phyloP scores from a whole-genome alignment of 2,329 filamentous ascomycete species.

The Cladorrhinum sp. region DNA sequence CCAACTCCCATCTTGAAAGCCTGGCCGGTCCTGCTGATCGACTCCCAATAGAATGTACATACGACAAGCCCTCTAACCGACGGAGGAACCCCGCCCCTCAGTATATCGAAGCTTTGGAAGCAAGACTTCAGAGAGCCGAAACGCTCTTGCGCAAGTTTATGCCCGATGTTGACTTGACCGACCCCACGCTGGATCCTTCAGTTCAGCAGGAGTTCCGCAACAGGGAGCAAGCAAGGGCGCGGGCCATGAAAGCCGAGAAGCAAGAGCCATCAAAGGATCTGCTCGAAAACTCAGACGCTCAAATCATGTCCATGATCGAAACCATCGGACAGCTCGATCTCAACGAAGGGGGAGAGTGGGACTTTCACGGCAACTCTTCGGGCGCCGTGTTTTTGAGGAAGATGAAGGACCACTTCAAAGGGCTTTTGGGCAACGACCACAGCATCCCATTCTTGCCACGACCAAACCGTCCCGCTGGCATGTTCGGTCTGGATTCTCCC shows the following conservation, averaged over 20 bases:
- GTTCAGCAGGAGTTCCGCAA: slow-evolving; percentile 67
- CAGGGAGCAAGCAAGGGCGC: slow-evolving; percentile 50
- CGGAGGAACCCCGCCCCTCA: slow-evolving; percentile 87
- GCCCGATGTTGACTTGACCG: slow-evolving; percentile 79
- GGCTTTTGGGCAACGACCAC: slow-evolving; percentile 64
- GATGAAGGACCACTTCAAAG: slow-evolving; percentile 83
- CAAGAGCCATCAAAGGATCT: slow-evolving; percentile 32
- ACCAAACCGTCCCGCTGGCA: slow-evolving; percentile 46
- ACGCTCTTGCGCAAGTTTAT: slow-evolving; percentile 73
- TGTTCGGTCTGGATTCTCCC: slow-evolving; percentile 66
- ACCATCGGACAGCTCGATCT: slow-evolving; percentile 87
- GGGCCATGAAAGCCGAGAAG: slow-evolving; percentile 40
- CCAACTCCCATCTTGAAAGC: neutral
- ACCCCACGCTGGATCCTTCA: slow-evolving; percentile 75
- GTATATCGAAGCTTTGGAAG: slow-evolving; percentile 87
- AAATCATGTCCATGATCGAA: slow-evolving; percentile 92
- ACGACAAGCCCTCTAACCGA: slow-evolving; percentile 91
- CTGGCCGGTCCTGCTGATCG: slow-evolving; percentile 26
- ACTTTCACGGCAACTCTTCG: slow-evolving; percentile 92
- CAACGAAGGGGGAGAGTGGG: slow-evolving; percentile 87
- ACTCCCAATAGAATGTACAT: slow-evolving; percentile 71
- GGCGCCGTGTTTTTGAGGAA: slow-evolving; percentile 83
- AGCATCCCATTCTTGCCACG: slow-evolving; percentile 57
- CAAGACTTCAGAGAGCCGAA: slow-evolving; percentile 78
- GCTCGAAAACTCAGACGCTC: slow-evolving; percentile 58